Conservation (phyloP, 306 rosid genomes). For the Notholithocarpus densiflorus region DNA sequence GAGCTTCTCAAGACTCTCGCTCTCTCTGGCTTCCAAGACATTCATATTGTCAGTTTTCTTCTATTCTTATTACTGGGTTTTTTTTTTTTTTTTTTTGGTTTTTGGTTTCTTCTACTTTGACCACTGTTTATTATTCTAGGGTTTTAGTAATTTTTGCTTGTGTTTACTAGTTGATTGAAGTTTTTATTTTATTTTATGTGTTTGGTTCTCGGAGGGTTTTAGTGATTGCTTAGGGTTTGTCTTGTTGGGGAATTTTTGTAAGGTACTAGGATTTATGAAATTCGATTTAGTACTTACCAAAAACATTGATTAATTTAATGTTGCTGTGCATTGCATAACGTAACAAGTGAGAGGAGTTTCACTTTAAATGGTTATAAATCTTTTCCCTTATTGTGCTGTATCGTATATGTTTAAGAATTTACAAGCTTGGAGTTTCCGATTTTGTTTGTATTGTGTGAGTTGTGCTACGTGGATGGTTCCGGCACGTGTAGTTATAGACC, state of each 20-base stretch:
- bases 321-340: too few relatives aligned
- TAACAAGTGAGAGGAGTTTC: too few relatives aligned
- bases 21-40: slow-evolving; percentile 90
- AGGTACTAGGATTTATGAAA: neutral
- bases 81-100: neutral
- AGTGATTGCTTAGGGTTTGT: neutral
- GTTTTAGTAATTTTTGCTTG: neutral
- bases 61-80: neutral
- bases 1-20: slow-evolving; percentile 96
- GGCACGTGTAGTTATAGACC: neutral
- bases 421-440: neutral
- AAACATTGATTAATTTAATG: neutral
- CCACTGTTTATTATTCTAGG: slow-evolving; percentile 35
- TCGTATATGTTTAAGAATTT: neutral
- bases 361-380: neutral
- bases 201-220: neutral
- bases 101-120: neutral
- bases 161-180: slow-evolving; percentile 1
- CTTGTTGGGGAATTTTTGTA: neutral
- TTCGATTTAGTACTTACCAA: neutral
- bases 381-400: neutral
- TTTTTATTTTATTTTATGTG: too few relatives aligned
- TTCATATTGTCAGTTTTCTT: slow-evolving; percentile 71
- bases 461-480: neutral
- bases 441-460: neutral